Percentiles rank a stretch among this genome's conserved stretches.
phyloP scores from a whole-genome alignment of 2,329 filamentous ascomycete species.

The Penicillium sp. region DNA sequence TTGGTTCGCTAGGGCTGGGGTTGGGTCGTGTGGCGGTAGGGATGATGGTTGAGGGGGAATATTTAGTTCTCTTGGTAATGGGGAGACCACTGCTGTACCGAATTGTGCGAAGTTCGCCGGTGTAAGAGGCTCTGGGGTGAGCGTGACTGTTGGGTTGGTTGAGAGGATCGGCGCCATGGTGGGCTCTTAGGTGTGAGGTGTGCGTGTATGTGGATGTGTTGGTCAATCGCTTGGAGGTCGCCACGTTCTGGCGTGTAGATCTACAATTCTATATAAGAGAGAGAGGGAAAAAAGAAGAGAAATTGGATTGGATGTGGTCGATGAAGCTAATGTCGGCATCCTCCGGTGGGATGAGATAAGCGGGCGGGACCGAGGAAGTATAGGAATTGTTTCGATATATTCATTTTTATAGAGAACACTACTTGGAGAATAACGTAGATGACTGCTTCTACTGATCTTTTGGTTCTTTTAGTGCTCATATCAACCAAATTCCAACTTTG shows the following conservation, averaged over 20 bases:
- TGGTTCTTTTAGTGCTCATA: background rate
- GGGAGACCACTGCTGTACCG: slow-evolving; percentile 78
- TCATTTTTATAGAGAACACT: background rate
- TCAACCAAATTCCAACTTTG: background rate
- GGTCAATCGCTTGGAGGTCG: background rate
- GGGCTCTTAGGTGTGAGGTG: background rate
- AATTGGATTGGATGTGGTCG: slow-evolving; percentile 1
- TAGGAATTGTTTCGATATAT: background rate
- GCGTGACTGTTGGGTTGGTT: slow-evolving; percentile 37
- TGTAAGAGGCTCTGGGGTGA: slow-evolving; percentile 66
- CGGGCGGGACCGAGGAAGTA: slow-evolving; percentile 11
- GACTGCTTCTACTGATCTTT: fast-evolving
- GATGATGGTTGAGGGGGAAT: slow-evolving; percentile 48
- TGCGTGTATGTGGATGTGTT: background rate
- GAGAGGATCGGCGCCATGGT: slow-evolving; percentile 36
- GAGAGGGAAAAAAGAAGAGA: background rate
- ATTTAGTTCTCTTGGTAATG: slow-evolving; percentile 54
- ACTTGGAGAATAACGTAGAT: background rate
- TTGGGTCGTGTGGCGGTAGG: slow-evolving; percentile 42
- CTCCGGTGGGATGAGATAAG: slow-evolving; percentile 16
- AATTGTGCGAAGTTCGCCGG: slow-evolving; percentile 70
- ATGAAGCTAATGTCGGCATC: slow-evolving; percentile 10
- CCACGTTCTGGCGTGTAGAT: background rate
- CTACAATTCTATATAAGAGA: background rate
- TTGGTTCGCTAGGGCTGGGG: slow-evolving; percentile 72